phyloP scores from a whole-genome alignment of 2,329 filamentous ascomycete species.

The Cladosporium oxysporum region DNA sequence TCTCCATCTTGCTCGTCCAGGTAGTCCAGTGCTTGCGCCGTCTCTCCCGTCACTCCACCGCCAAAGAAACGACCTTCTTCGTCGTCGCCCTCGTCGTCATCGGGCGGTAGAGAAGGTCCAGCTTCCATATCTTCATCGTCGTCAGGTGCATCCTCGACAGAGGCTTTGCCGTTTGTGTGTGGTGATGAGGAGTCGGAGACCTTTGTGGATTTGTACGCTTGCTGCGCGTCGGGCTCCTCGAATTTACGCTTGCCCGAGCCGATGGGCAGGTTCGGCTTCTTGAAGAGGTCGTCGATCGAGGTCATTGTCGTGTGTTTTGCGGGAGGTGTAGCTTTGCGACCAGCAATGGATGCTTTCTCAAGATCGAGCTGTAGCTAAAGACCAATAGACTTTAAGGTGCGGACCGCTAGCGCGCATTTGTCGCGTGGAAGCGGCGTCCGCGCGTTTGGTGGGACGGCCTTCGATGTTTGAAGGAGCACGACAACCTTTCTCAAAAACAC shows the following conservation, averaged over 20 bases:
- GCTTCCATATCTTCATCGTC: slow-evolving; percentile 49
- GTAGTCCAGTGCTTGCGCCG: slow-evolving; percentile 83
- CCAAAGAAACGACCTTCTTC: slow-evolving; percentile 96
- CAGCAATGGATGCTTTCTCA: not conserved
- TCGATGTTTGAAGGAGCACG: not conserved
- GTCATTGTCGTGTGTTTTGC: slow-evolving; percentile 48
- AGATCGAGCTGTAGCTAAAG: not conserved
- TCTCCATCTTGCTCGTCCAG: slow-evolving; percentile 68
- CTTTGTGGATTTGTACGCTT: slow-evolving; percentile 63
- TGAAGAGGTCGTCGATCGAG: slow-evolving; percentile 65
- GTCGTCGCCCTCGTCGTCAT: slow-evolving; percentile 65
- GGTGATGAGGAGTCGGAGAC: slow-evolving; percentile 50
- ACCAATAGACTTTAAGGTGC: not conserved
- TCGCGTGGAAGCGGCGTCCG: not conserved
- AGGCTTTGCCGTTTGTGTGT: slow-evolving; percentile 42
- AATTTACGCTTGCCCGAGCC: slow-evolving; percentile 57
- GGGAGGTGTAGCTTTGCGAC: not conserved
- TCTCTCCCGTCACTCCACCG: slow-evolving; percentile 78
- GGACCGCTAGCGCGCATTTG: slow-evolving; percentile 5
- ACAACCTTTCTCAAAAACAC: not conserved
- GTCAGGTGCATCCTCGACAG: slow-evolving; percentile 56
- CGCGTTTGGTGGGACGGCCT: slow-evolving; percentile 1
- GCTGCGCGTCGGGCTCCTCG: slow-evolving; percentile 56
- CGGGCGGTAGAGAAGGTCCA: slow-evolving; percentile 41
- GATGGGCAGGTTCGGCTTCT: slow-evolving; percentile 52